A percentile compares a stretch with the other conserved stretches of the same genome.
phyloP scores from a whole-genome alignment of 164 flowering plant genomes.

The Saururus chinensis region DNA sequence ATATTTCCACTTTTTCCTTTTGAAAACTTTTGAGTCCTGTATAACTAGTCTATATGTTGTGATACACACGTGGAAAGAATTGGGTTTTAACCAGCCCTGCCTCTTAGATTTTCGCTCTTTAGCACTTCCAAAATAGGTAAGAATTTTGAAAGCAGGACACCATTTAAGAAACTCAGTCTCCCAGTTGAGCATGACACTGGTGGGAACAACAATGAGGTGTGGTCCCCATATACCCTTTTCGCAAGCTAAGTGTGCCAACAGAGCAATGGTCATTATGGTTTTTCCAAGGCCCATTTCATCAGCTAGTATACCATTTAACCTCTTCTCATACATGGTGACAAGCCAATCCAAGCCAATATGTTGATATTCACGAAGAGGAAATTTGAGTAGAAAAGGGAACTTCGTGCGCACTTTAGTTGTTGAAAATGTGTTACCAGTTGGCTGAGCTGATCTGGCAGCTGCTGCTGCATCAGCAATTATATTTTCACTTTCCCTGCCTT shows the following conservation, averaged over 20 bases:
- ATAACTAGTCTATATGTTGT: slow-evolving; percentile 96
- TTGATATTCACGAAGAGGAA: slow-evolving; percentile 93
- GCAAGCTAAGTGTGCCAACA: slow-evolving; percentile 95
- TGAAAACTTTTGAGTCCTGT: slow-evolving; percentile 92
- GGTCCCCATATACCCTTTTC: slow-evolving; percentile 99
- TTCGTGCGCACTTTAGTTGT: slow-evolving; percentile 95
- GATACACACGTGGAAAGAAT: slow-evolving; percentile 91
- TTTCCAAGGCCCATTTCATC: slow-evolving; percentile 99
- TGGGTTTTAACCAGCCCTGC: slow-evolving; percentile 98
- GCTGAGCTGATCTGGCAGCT: slow-evolving; percentile 97
- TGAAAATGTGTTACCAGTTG: slow-evolving; percentile 93
- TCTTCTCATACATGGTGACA: slow-evolving; percentile 96
- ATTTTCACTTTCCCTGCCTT: slow-evolving; percentile 49
- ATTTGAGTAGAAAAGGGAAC: slow-evolving; percentile 88
- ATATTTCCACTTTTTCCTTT: slow-evolving; percentile 98
- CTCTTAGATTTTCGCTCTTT: slow-evolving; percentile 88
- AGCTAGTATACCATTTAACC: slow-evolving; percentile 94
- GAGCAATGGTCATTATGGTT: slow-evolving; percentile 96
- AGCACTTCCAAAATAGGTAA: slow-evolving; percentile 97
- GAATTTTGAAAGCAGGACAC: slow-evolving; percentile 99
- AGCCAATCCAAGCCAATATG: slow-evolving; percentile 99
- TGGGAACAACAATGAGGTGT: slow-evolving; percentile 96
- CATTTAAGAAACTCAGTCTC: slow-evolving; percentile 99
- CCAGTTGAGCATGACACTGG: slow-evolving; percentile 99
- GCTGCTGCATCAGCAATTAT: slow-evolving; percentile 98